These are phyloP conservation scores for Amorphotheca resinae DNA, from an alignment of 495 filamentous ascomycete genomes.

Conservation along the genomic window DNA sequence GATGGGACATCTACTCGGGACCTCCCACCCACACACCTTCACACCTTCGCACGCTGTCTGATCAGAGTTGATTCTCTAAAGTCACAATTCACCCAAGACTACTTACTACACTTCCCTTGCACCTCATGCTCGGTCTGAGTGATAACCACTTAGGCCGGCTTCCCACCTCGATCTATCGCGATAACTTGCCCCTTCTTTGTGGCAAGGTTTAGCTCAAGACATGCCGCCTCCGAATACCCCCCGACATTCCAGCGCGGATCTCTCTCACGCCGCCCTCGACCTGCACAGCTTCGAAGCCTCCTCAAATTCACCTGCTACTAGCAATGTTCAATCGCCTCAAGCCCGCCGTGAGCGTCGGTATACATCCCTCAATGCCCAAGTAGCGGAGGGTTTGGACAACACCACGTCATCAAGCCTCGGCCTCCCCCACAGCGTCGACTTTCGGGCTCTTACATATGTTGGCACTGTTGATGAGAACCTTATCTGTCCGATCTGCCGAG, in stretches of 20 bases:
- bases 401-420: background rate
- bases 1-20: too few species aligned
- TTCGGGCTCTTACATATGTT: conserved; percentile 59
- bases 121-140: too few species aligned
- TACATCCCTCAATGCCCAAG: background rate
- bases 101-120: too few species aligned
- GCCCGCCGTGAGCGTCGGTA: background rate
- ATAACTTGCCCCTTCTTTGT: background rate
- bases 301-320: background rate
- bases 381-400: background rate
- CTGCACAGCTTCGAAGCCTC: background rate
- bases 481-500: conserved; percentile 73
- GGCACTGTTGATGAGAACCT: conserved; percentile 60
- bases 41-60: too few species aligned
- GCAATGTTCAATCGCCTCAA: background rate
- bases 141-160: too few species aligned
- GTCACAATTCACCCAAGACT: too few species aligned
- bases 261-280: background rate
- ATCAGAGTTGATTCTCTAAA: too few species aligned
- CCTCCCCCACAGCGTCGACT: conserved; percentile 33
- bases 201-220: background rate
- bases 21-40: too few species aligned
- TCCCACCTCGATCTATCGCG: background rate
- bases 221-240: conserved; percentile 5
- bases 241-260: background rate